Evolutionary conservation across 192 early-diverging fungal species (phyloP).

Genomic region (Obelidium mucronatum): DNA sequence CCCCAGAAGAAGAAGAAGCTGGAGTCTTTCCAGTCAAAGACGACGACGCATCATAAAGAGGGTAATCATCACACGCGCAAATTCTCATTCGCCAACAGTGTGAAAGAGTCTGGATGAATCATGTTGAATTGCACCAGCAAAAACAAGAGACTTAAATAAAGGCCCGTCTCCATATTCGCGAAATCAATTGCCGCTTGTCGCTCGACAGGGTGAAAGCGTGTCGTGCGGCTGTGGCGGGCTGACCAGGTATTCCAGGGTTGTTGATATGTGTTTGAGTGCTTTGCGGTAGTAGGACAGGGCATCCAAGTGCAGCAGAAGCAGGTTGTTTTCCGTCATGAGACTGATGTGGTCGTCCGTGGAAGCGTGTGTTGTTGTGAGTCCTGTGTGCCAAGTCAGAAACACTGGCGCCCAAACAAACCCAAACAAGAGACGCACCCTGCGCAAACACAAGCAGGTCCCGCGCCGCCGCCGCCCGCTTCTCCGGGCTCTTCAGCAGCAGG

Average conservation of each 20-base stretch:
- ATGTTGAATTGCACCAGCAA: slow-evolving; percentile 67
- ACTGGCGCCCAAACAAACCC: not conserved
- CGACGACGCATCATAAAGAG: too few species aligned
- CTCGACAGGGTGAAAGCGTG: slow-evolving; percentile 5
- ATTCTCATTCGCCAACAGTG: too few species aligned
- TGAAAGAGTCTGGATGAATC: too few species aligned
- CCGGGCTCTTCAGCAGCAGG: slow-evolving; percentile 60
- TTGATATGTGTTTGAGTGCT: slow-evolving; percentile 63
- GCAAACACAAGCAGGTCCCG: slow-evolving; percentile 70
- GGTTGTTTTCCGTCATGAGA: slow-evolving; percentile 64
- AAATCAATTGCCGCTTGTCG: slow-evolving; percentile 41
- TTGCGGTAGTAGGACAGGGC: slow-evolving; percentile 65
- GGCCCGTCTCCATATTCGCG: slow-evolving; percentile 49
- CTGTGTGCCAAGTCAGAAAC: too few species aligned
- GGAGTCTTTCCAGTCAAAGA: not conserved
- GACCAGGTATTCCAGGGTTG: slow-evolving; percentile 55
- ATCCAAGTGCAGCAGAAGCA: slow-evolving; percentile 61
- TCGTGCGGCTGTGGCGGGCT: not conserved
- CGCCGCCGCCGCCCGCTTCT: slow-evolving; percentile 57
- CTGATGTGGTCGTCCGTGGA: slow-evolving; percentile 56
- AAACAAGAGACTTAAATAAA: slow-evolving; percentile 69
- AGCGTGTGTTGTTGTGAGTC: not conserved
- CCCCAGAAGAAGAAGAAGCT: slow-evolving; percentile 9
- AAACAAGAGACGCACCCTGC: slow-evolving; percentile 57
- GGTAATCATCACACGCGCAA: too few species aligned